These are phyloP conservation scores for Fusarium sp. DNA, from an alignment of 2,329 filamentous ascomycete genomes.

Conservation along the genomic window DNA sequence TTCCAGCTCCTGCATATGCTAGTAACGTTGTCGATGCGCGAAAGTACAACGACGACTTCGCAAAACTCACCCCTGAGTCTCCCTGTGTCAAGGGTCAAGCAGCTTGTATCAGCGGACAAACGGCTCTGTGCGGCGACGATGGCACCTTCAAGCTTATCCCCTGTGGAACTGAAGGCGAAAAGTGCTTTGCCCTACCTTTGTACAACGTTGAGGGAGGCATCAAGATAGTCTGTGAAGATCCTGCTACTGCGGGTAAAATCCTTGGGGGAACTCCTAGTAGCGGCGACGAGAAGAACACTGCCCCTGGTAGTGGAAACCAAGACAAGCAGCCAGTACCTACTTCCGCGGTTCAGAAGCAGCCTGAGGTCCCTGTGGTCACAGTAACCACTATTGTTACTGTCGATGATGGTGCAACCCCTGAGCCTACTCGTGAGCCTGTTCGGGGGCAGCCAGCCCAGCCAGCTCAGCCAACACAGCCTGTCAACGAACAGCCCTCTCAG, in stretches of 20 bases:
- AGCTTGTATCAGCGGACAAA: slow-evolving; percentile 65
- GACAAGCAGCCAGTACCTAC: slow-evolving; percentile 32
- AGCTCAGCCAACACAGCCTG: slow-evolving; percentile 22
- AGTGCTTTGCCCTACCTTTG: slow-evolving; percentile 69
- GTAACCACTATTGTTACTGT: slow-evolving; percentile 50
- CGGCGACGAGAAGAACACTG: slow-evolving; percentile 15
- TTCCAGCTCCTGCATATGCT: slow-evolving; percentile 57
- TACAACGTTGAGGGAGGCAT: slow-evolving; percentile 59
- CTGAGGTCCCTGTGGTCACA: slow-evolving; percentile 46
- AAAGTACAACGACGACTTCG: slow-evolving; percentile 62
- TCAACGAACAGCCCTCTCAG: slow-evolving; percentile 13
- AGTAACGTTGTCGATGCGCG: slow-evolving; percentile 60
- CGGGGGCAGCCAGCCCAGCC: slow-evolving; percentile 16
- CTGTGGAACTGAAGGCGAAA: slow-evolving; percentile 47
- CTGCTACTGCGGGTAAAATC: slow-evolving; percentile 55
- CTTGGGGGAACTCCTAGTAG: slow-evolving; percentile 52
- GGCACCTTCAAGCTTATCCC: slow-evolving; percentile 58
- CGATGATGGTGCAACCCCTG: slow-evolving; percentile 38
- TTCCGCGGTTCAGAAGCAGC: slow-evolving; percentile 19
- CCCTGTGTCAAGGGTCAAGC: slow-evolving; percentile 61
- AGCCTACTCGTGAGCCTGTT: slow-evolving; percentile 27
- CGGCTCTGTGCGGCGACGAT: slow-evolving; percentile 59
- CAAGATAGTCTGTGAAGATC: slow-evolving; percentile 61
- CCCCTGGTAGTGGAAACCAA: slow-evolving; percentile 16
- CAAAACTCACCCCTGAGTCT: slow-evolving; percentile 58